Evolutionary conservation across 495 filamentous ascomycete species (phyloP).

Genomic region (Oidiodendron maius): DNA sequence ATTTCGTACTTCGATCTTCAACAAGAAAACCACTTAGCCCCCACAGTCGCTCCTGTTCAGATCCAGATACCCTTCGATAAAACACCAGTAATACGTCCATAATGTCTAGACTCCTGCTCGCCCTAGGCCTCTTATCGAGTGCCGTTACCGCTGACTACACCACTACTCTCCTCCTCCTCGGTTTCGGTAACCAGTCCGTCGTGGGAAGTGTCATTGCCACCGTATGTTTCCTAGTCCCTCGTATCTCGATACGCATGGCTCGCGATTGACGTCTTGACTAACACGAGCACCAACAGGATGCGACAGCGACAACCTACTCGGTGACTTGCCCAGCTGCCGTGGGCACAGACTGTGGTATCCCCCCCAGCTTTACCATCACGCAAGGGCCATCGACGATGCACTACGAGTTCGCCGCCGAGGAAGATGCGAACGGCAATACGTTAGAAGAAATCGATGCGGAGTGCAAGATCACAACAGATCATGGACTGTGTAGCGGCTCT

Average conservation of each 20-base stretch:
- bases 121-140: conserved; percentile 5
- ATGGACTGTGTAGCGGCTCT: background rate
- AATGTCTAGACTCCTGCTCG: conserved; percentile 11
- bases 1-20: too few relatives aligned
- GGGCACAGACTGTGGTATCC: conserved; percentile 3
- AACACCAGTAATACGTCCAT: too few relatives aligned
- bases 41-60: too few relatives aligned
- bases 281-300: too few relatives aligned
- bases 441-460: background rate
- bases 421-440: background rate
- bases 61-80: too few relatives aligned
- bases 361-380: conserved; percentile 12
- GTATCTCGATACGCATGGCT: too few relatives aligned
- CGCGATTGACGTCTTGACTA: too few relatives aligned
- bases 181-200: conserved; percentile 9
- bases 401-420: background rate
- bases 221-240: conserved; percentile 9
- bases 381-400: conserved; percentile 13
- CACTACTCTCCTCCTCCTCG: conserved; percentile 1
- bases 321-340: conserved; percentile 3
- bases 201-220: conserved; percentile 12
- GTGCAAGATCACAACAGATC: conserved; percentile 5
- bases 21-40: too few relatives aligned
- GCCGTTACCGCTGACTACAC: conserved; percentile 6
- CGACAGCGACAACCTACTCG: conserved; percentile 16